A percentile compares a stretch with the other conserved stretches of the same genome.
Conservation (phyloP, 371 early-diverging fungal genomes). For the Mortierella sp. region DNA sequence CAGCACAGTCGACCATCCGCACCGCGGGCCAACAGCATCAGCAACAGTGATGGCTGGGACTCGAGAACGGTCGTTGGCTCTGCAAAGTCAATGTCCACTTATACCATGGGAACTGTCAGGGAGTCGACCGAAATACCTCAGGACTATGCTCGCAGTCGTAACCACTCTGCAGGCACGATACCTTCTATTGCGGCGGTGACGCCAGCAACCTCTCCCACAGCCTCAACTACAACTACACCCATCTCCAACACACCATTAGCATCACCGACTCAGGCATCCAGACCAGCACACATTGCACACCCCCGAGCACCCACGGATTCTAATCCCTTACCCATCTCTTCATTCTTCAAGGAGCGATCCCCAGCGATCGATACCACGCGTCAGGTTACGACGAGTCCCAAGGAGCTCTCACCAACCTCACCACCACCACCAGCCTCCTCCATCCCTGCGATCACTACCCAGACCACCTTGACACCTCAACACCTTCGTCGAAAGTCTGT, state of each 20-base stretch:
- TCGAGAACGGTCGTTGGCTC: conserved; percentile 22
- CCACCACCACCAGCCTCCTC: conserved; percentile 19
- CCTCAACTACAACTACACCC: background rate
- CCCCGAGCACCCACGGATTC: conserved; percentile 25
- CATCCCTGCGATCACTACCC: background rate
- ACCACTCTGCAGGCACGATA: conserved; percentile 21
- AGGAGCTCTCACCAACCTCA: background rate
- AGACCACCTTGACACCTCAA: conserved; percentile 18
- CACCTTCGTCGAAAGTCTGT: conserved; percentile 45
- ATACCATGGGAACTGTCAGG: conserved; percentile 22
- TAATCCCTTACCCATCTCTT: conserved; percentile 46
- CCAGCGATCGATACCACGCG: conserved; percentile 6
- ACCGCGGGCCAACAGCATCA: conserved; percentile 8
- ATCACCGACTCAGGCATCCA: background rate
- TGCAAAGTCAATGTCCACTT: conserved; percentile 17
- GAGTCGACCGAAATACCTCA: conserved; percentile 28
- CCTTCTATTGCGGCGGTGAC: conserved; percentile 2
- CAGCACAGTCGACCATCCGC: conserved; percentile 16
- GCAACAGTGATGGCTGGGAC: conserved; percentile 38
- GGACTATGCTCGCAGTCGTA: conserved; percentile 20
- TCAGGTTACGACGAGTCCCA: background rate
- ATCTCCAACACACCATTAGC: background rate
- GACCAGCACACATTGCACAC: background rate
- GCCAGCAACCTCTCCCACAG: background rate
- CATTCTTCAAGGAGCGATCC: conserved; percentile 33